Evolutionary conservation across 75 land plant genomes (phyloP).

Genomic region (Pinus tabuliformis): DNA sequence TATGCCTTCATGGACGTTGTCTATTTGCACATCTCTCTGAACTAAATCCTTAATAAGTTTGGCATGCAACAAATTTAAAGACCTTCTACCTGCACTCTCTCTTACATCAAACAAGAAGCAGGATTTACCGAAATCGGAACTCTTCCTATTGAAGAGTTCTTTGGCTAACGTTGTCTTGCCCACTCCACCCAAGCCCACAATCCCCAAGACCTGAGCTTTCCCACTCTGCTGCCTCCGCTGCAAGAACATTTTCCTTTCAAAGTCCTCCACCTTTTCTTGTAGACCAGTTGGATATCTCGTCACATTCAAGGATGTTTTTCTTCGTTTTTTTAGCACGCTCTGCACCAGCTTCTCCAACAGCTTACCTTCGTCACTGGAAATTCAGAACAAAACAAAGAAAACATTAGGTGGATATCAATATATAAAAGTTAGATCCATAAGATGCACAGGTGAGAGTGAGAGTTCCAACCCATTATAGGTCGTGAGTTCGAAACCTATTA

Average conservation of each 20-base stretch:
- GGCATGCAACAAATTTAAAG: background rate
- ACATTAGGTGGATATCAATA: background rate
- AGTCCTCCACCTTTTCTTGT: background rate
- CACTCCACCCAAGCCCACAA: background rate
- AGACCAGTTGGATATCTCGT: background rate
- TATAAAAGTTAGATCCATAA: background rate
- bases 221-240: background rate
- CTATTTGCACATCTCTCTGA: background rate
- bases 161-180: conserved; percentile 1
- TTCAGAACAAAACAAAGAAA: background rate
- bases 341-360: background rate
- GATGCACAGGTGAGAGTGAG: background rate
- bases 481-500: background rate
- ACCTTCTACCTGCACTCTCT: background rate
- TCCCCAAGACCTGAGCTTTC: background rate
- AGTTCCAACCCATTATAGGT: background rate
- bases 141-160: background rate
- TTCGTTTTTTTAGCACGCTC: background rate
- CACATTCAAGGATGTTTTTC: background rate
- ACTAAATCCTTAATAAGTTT: background rate
- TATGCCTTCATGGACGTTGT: background rate
- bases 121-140: background rate
- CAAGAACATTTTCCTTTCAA: background rate
- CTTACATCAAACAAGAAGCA: background rate
- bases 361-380: background rate